These are phyloP conservation scores for Emmonsiellopsis sp. DNA, from an alignment of 2,329 filamentous ascomycete species.

Conservation along the genomic window DNA sequence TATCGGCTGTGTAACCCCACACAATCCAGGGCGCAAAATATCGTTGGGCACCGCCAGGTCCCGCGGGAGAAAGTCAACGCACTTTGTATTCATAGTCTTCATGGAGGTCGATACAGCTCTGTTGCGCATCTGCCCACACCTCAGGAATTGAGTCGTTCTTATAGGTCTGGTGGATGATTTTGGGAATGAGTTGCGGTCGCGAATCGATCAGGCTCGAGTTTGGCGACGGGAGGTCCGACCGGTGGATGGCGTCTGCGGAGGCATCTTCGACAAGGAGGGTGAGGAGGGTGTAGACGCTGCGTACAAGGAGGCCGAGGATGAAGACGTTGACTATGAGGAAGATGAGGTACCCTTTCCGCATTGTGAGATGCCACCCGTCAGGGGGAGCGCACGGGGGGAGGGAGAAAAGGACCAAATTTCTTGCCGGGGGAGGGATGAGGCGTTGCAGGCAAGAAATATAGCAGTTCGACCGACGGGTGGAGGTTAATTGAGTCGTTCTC, in stretches of 20 bases:
- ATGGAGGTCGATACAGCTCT: slow-evolving; percentile 58
- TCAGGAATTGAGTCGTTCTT: slow-evolving; percentile 59
- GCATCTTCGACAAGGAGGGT: slow-evolving; percentile 61
- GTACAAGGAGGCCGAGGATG: slow-evolving; percentile 55
- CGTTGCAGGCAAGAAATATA: neutral
- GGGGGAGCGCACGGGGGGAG: neutral
- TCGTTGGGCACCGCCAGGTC: too few species aligned
- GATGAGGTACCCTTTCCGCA: slow-evolving; percentile 52
- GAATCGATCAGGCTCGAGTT: slow-evolving; percentile 51
- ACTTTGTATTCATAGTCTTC: slow-evolving; percentile 66
- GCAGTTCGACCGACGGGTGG: neutral
- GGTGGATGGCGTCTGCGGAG: slow-evolving; percentile 55
- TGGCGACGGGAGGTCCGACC: slow-evolving; percentile 55
- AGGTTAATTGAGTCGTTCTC: neutral
- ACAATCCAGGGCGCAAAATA: neutral
- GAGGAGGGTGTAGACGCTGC: slow-evolving; percentile 61
- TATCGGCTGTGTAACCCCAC: neutral
- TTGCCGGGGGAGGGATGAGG: neutral
- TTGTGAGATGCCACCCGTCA: slow-evolving; percentile 25
- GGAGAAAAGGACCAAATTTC: neutral
- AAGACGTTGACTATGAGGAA: slow-evolving; percentile 57
- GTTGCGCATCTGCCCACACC: slow-evolving; percentile 56
- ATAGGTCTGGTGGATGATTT: slow-evolving; percentile 71
- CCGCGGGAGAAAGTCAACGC: slow-evolving; percentile 14
- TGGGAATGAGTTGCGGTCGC: slow-evolving; percentile 56